These are phyloP conservation scores for Xerocomus nothofagi DNA, from an alignment of 1,284 basidiomycete species.

Conservation along the genomic window DNA sequence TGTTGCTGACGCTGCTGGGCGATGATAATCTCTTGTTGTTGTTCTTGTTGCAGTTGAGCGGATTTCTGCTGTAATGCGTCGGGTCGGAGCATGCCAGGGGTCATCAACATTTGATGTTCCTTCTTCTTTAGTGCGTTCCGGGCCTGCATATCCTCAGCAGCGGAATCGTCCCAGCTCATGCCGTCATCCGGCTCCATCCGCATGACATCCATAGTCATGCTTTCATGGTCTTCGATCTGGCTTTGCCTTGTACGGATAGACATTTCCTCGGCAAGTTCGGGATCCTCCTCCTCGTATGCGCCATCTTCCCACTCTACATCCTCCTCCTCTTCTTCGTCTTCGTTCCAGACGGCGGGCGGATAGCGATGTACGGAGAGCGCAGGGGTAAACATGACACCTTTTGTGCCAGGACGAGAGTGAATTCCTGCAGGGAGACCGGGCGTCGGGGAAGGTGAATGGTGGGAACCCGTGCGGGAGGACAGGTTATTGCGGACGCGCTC, in stretches of 20 bases:
- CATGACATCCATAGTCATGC: constrained; percentile 21
- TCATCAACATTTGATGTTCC: constrained; percentile 20
- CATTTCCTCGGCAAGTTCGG: constrained; percentile 55
- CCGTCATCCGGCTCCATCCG: constrained; percentile 68
- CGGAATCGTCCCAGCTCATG: constrained; percentile 73
- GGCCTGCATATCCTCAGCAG: constrained; percentile 50
- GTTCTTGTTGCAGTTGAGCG: constrained; percentile 35
- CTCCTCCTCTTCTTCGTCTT: constrained; percentile 76
- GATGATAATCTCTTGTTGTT: constrained; percentile 31
- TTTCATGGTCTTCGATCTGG: constrained; percentile 36
- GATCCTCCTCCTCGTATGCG: constrained; percentile 69
- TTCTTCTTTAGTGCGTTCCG: constrained; percentile 30
- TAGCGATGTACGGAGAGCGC: constrained; percentile 65
- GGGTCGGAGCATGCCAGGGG: constrained; percentile 24
- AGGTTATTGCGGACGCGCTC: constrained; percentile 54
- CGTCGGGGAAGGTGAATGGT: constrained; percentile 50
- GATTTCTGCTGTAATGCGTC: constrained; percentile 16
- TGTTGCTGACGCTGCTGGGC: constrained; percentile 34
- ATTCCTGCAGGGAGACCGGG: constrained; percentile 32
- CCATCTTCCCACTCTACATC: constrained; percentile 75
- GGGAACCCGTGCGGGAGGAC: constrained; percentile 47
- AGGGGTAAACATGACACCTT: constrained; percentile 59
- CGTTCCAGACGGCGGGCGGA: constrained; percentile 78
- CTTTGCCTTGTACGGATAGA: constrained; percentile 35
- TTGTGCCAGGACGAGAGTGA: constrained; percentile 29